phyloP scores from a whole-genome alignment of 2,329 filamentous ascomycete species.

The Rhinocladiella similis region DNA sequence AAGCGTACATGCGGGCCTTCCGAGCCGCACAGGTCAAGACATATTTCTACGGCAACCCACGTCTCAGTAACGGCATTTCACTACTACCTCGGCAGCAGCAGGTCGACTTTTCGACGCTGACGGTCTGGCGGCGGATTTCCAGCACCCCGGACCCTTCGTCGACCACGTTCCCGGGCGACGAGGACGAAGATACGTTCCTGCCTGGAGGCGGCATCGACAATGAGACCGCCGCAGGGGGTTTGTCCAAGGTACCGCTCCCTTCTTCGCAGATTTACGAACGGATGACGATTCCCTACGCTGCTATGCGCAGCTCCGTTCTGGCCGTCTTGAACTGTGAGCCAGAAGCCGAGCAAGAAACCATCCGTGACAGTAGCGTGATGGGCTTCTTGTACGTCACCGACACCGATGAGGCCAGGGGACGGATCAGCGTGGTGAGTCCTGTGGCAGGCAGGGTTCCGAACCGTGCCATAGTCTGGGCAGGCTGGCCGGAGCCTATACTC shows the following conservation, averaged over 20 bases:
- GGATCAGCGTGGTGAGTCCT: slow-evolving; percentile 78
- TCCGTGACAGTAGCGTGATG: slow-evolving; percentile 80
- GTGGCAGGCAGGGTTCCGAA: slow-evolving; percentile 78
- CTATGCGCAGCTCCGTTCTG: slow-evolving; percentile 76
- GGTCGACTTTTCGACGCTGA: slow-evolving; percentile 72
- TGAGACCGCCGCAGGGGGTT: slow-evolving; percentile 26
- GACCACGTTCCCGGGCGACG: slow-evolving; percentile 28
- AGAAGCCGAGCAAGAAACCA: slow-evolving; percentile 63
- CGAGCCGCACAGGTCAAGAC: slow-evolving; percentile 78
- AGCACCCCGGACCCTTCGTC: slow-evolving; percentile 8
- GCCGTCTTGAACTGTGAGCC: slow-evolving; percentile 78
- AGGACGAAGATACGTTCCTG: slow-evolving; percentile 45
- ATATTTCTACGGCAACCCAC: slow-evolving; percentile 85
- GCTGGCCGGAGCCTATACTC: slow-evolving; percentile 81
- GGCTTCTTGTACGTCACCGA: slow-evolving; percentile 93
- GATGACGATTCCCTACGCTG: slow-evolving; percentile 33
- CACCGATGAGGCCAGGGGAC: slow-evolving; percentile 80
- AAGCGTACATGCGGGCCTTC: slow-evolving; percentile 69
- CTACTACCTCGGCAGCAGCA: slow-evolving; percentile 86
- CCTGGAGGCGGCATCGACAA: slow-evolving; percentile 39
- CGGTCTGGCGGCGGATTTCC: slow-evolving; percentile 66
- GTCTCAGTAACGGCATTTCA: slow-evolving; percentile 56
- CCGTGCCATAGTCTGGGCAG: slow-evolving; percentile 78
- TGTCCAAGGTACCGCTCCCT: slow-evolving; percentile 27
- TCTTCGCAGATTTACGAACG: slow-evolving; percentile 31